These are phyloP conservation scores for Pleurotus eryngii DNA, from an alignment of 768 basidiomycete genomes.

Conservation along the genomic window DNA sequence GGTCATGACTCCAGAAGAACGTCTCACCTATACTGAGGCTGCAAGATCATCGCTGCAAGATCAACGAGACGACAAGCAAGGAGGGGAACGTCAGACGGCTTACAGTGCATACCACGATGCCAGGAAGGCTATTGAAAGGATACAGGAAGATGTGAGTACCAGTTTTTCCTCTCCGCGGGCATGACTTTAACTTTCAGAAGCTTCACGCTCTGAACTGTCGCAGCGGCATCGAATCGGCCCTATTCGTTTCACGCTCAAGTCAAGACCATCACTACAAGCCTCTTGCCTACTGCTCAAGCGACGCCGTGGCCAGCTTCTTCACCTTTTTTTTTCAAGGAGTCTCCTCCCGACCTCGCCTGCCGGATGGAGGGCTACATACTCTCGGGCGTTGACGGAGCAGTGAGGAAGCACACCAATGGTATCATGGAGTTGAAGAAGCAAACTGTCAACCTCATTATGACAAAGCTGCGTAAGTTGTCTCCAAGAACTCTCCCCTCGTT, in stretches of 20 bases:
- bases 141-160: conserved; percentile 9
- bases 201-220: conserved; percentile 5
- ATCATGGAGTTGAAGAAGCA: conserved; percentile 3
- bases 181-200: background rate
- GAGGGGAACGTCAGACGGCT: background rate
- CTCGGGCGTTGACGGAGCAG: conserved; percentile 11
- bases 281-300: background rate
- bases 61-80: background rate
- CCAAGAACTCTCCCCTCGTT: background rate
- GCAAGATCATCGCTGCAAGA: background rate
- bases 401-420: background rate
- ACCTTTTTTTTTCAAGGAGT: background rate
- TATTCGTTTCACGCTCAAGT: background rate
- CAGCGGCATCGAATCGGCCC: conserved; percentile 6
- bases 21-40: background rate
- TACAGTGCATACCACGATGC: conserved; percentile 7
- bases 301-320: conserved; percentile 4
- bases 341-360: background rate
- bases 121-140: background rate
- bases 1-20: conserved; percentile 6
- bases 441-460: background rate
- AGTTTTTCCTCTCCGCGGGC: background rate
- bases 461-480: conserved; percentile 4
- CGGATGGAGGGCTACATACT: conserved; percentile 9
- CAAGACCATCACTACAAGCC: conserved; percentile 2